Evolutionary conservation across 495 filamentous ascomycete genomes (phyloP).

Genomic region (Cairneyella variabilis): DNA sequence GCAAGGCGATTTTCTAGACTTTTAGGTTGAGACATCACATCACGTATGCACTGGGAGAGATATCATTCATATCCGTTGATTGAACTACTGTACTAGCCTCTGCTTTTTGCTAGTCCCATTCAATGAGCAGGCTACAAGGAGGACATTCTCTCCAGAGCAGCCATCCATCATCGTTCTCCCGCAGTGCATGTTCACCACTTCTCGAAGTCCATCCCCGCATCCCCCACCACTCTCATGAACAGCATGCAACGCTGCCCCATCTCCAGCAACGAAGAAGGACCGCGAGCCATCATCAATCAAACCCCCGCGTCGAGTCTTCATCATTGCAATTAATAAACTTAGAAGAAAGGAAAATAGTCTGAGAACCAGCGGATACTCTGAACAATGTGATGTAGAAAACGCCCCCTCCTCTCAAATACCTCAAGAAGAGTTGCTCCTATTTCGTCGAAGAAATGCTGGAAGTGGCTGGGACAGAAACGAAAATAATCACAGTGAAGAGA

Average conservation of each 20-base stretch:
- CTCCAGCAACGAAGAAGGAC: neutral
- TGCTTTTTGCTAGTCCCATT: no score
- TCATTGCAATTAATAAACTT: constrained; percentile 18
- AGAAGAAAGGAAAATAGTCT: neutral
- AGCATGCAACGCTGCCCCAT: neutral
- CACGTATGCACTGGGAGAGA: no score
- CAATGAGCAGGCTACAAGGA: no score
- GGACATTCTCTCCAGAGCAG: no score
- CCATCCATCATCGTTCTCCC: no score
- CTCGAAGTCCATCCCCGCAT: no score
- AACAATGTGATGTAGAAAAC: neutral
- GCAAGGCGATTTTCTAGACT: no score
- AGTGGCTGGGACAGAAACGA: constrained; percentile 6
- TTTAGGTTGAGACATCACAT: no score
- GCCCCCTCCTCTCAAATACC: neutral
- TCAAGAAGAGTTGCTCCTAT: neutral
- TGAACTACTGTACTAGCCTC: no score
- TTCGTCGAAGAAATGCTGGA: neutral
- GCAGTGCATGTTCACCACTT: no score
- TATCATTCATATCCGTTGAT: no score
- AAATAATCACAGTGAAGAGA: constrained; percentile 26
- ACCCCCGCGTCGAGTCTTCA: neutral
- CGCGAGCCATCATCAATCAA: neutral
- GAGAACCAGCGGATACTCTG: neutral
- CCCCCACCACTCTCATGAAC: no score